A percentile compares a stretch with the other conserved stretches of the same genome.
Conservation (phyloP, 345 rosid species). For the Pistacia atlantica region DNA sequence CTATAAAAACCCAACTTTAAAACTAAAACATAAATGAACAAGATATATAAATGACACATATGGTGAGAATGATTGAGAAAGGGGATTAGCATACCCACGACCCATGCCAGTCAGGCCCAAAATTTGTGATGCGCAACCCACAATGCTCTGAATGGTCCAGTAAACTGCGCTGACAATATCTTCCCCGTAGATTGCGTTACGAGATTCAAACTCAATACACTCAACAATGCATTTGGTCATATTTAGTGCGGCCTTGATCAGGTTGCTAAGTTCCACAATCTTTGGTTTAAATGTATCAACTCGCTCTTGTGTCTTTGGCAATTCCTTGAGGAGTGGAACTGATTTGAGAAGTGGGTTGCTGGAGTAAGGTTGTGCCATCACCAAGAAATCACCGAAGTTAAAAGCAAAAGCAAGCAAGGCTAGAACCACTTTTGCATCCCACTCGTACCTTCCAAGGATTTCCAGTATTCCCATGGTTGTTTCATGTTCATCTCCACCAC, state of each 20-base stretch:
- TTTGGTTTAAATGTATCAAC: conserved; percentile 35
- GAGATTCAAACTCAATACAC: not conserved
- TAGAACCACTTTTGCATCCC: conserved; percentile 59
- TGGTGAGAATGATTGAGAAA: too few species aligned
- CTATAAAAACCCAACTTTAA: too few species aligned
- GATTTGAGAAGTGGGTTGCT: conserved; percentile 40
- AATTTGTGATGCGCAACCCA: too few species aligned
- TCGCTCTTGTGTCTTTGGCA: conserved; percentile 36
- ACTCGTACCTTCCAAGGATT: conserved; percentile 36
- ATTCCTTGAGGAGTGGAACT: conserved; percentile 47
- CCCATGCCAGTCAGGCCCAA: too few species aligned
- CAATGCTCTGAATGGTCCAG: too few species aligned
- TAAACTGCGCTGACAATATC: too few species aligned
- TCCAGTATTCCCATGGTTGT: conserved; percentile 42
- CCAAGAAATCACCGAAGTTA: conserved; percentile 49
- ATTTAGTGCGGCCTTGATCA: conserved; percentile 45
- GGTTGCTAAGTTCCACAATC: conserved; percentile 19
- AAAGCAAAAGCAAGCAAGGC: conserved; percentile 49
- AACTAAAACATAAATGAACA: too few species aligned
- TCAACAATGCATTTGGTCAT: too few species aligned
- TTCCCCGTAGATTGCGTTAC: too few species aligned
- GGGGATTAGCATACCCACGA: too few species aligned
- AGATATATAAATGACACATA: too few species aligned
- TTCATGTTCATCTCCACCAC: conserved; percentile 35
- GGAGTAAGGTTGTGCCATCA: conserved; percentile 33